Evolutionary conservation across 2,329 filamentous ascomycete species (phyloP), one percentile per base, ranked within the genome.

Genomic region (Clonostachys chloroleuca): DNA sequence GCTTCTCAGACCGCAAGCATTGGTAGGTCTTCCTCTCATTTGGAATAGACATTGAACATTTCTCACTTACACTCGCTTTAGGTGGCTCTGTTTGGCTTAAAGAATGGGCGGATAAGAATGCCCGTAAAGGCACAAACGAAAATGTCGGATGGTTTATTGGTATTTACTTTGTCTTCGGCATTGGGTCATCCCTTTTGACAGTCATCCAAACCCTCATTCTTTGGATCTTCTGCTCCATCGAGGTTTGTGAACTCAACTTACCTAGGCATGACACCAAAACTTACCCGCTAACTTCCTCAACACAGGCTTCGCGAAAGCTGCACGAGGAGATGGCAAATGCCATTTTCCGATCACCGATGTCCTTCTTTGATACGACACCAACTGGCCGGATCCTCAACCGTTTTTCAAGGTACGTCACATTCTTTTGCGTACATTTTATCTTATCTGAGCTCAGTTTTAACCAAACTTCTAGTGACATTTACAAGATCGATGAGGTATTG

Each of bases 151-250:
- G 89, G 67, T 99, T 91, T 62, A 88, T 99, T 60, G 90, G 92
- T 49, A 83, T 99, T 54, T 99, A 99, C 70, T 94, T 99, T 68
- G 90, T 87, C 14, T 89, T 99, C 67, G 95, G 94, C 43, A 80
- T 99, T 45, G 92, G 92, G 34, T 86, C 89, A 24, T 87, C 94
- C 39, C 77, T 81, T 40, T 75, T 99, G 53, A 92, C 95, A 4
- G 90, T 97, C 40, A 62, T 95, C 33, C 94, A 97, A 68, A 97
- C 92, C 6, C 73, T 99, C 56, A 91, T 99, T 53, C 76, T 99
- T 30, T 99, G 94, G 94, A 97, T 99, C 55, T 97, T 99, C 72
- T 99, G 95, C 71, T 97, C 94, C 5, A 99, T 99, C 52, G 94
- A 99, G 80, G 87, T 89, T 73, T 45, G 70, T 63, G 6, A n/a